A percentile compares a stretch with the other conserved stretches of the same genome.
Conservation (phyloP, 2,329 filamentous ascomycete genomes). For the Diaporthe citri region DNA sequence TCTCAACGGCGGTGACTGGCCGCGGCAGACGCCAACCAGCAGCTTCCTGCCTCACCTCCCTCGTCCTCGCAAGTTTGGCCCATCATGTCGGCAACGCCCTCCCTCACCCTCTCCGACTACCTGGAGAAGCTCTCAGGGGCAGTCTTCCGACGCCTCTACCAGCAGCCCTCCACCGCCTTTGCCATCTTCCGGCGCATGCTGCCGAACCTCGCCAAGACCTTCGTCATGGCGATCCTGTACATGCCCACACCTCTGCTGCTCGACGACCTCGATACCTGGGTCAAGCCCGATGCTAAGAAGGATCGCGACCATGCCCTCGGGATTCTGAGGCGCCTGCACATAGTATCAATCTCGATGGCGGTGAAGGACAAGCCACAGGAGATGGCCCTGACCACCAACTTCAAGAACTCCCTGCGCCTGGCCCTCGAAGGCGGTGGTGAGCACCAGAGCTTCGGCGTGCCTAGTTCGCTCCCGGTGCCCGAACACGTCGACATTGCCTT, state of each 20-base stretch:
- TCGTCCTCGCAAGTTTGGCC: conserved; percentile 7
- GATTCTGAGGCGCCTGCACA: conserved; percentile 87
- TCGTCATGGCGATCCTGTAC: conserved; percentile 96
- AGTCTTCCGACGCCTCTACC: conserved; percentile 91
- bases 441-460: conserved; percentile 91
- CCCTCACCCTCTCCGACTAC: conserved; percentile 83
- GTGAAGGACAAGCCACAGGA: conserved; percentile 75
- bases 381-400: conserved; percentile 83
- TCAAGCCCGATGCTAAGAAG: conserved; percentile 74
- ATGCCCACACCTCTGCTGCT: conserved; percentile 84
- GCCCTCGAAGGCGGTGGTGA: conserved; percentile 89
- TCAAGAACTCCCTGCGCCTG: conserved; percentile 84
- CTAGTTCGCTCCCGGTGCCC: conserved; percentile 74
- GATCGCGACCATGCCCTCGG: conserved; percentile 87
- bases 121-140: conserved; percentile 91
- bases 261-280: conserved; percentile 87
- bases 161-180: conserved; percentile 93
- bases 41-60: neutral
- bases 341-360: conserved; percentile 75
- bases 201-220: conserved; percentile 91
- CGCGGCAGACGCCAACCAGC: neutral
- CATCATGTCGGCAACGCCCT: conserved; percentile 60
- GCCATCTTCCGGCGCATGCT: conserved; percentile 98
- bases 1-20: conserved; percentile 6
- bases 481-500: conserved; percentile 76